Base-by-base conservation (phyloP, 805 yeast species). In the Yarrowia alimentaria region DNA sequence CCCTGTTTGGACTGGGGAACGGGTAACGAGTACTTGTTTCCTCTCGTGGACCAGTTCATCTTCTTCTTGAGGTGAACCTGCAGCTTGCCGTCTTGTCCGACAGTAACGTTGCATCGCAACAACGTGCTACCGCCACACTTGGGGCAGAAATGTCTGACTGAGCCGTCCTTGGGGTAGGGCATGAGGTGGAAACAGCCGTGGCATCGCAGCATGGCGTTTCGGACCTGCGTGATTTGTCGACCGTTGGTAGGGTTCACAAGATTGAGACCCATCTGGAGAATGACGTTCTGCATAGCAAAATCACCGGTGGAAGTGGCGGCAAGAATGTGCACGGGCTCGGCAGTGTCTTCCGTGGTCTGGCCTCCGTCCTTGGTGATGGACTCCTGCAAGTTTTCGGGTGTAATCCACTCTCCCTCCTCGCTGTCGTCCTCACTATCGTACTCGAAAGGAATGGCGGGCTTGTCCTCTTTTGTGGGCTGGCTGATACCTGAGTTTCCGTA, bases 281-380 rank as follows among this genome's bases (percentile, higher is more conserved):
- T 78, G 12, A 90, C 96, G 67, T 93, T 93, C 67, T 93, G 99
- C 61, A 91, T 87, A 2, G 99, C 98, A 70, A 91, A 93, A 78
- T 93, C 99, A 20, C 95, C 95, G 0, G 97, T 85, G 0, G 96
- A 83, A 43, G 93, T 68, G 2, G 97, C 99, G 14, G 83, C 93
- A 56, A 81, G 77, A 53, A 83, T 75, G 8, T 31, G 16, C 18
- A 31, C 33, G n/a, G 68, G 58, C 3, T 62, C 67, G 3, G 63
- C 60, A 13, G 69, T 68, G 11, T 68, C 60, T 25, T 66, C 75
- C 40, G 79, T 72, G 53, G 77, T 75, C 60, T 82, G 88, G 31
- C 83, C 78, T 60, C 73, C 77, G 60, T 87, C 91, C 62, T 80
- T 82, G 30, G 80, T 64, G 63, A 86, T 74, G 49, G 79, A 80